A percentile compares a stretch with the other conserved stretches of the same genome.
phyloP scores from a whole-genome alignment of 1,139 yeast genomes.

The Suhomyces terraborum region DNA sequence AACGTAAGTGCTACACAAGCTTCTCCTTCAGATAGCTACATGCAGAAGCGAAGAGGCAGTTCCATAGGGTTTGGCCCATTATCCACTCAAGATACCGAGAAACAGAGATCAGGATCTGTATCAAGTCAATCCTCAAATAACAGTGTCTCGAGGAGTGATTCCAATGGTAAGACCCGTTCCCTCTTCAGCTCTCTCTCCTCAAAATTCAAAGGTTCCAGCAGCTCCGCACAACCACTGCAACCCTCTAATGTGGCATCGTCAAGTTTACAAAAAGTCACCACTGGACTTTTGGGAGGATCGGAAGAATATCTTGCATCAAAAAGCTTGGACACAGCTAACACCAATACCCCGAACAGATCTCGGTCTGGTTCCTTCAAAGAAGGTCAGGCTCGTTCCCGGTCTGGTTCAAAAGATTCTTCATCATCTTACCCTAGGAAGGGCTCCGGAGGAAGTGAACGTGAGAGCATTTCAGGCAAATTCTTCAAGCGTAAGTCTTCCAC shows the following conservation, averaged over 20 bases:
- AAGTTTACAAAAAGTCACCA: conserved; percentile 7
- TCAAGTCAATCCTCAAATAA: conserved; percentile 20
- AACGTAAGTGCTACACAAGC: conserved; percentile 17
- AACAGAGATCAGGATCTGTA: background rate
- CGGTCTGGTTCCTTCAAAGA: conserved; percentile 2
- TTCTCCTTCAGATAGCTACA: conserved; percentile 1
- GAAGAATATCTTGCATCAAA: conserved; percentile 5
- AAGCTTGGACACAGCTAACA: background rate
- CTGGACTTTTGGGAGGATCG: conserved; percentile 4
- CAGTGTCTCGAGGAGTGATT: conserved; percentile 26
- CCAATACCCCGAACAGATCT: conserved; percentile 15
- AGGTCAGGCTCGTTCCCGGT: conserved; percentile 1
- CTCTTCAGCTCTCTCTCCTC: conserved; percentile 56
- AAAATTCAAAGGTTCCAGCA: conserved; percentile 42
- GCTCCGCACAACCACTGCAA: conserved; percentile 2
- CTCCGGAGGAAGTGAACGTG: conserved; percentile 2
- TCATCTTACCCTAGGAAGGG: background rate
- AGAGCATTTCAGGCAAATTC: conserved; percentile 2
- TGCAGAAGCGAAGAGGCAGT: conserved; percentile 22
- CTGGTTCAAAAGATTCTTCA: conserved; percentile 2
- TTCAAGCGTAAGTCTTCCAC: conserved; percentile 9
- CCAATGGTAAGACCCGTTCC: conserved; percentile 40
- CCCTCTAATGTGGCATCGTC: background rate
- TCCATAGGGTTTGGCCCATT: conserved; percentile 10
- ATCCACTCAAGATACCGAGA: background rate